Percentiles rank a stretch among this genome's conserved stretches.
phyloP scores from a whole-genome alignment of 225 moss, liverwort and hornwort genomes.

The Asterella californica region DNA sequence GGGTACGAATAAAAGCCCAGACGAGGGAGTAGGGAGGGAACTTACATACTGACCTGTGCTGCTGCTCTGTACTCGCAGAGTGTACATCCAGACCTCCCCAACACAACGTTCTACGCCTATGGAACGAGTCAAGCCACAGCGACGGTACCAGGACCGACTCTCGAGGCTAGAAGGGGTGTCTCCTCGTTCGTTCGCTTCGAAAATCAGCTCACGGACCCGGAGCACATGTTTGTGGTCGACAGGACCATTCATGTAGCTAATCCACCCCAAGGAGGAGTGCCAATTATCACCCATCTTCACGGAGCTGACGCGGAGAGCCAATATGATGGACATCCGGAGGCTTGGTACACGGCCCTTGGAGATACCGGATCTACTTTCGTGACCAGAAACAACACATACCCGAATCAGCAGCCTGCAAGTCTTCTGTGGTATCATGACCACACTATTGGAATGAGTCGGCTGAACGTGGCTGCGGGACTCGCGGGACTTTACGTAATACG shows the following conservation, averaged over 20 bases:
- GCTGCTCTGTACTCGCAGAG: background rate
- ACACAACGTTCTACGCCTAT: background rate
- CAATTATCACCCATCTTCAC: background rate
- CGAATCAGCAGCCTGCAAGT: background rate
- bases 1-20: no score
- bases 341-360: background rate
- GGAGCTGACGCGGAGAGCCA: background rate
- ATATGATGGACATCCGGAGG: background rate
- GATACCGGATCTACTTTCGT: background rate
- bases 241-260: background rate
- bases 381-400: background rate
- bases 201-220: background rate
- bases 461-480: conserved; percentile 54
- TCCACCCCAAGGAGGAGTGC: background rate
- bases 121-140: background rate
- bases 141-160: background rate
- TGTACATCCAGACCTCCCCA: background rate
- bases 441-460: conserved; percentile 53
- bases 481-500: conserved; percentile 44
- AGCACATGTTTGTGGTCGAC: background rate
- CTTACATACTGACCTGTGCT: background rate
- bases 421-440: conserved; percentile 79
- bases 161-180: background rate
- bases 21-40: no score
- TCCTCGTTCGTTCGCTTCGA: background rate